A percentile compares a stretch with the other conserved stretches of the same genome.
These are phyloP conservation scores for Cyberlindnera maclurae DNA, from an alignment of 805 yeast genomes.

Conservation along the genomic window DNA sequence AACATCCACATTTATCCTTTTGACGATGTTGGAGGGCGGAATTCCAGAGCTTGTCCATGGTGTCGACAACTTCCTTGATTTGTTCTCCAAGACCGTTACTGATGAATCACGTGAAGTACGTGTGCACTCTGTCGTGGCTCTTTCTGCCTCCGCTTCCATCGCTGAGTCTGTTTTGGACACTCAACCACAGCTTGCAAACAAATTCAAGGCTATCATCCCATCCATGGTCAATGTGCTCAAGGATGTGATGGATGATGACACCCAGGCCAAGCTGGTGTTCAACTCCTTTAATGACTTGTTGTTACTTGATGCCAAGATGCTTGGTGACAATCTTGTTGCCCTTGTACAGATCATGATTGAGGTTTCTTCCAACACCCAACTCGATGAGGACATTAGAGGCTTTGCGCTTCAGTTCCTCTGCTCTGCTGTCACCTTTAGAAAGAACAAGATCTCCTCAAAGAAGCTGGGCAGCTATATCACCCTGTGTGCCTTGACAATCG, in stretches of 20 bases:
- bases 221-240: slow-evolving; percentile 74
- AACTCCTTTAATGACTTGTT: slow-evolving; percentile 78
- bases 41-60: slow-evolving; percentile 52
- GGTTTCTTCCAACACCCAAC: slow-evolving; percentile 54
- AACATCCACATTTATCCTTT: slow-evolving; percentile 74
- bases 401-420: slow-evolving; percentile 81
- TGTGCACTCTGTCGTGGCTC: slow-evolving; percentile 73
- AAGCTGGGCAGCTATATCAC: slow-evolving; percentile 82
- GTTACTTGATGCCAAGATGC: slow-evolving; percentile 65
- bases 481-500: slow-evolving; percentile 63
- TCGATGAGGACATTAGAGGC: slow-evolving; percentile 77
- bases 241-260: slow-evolving; percentile 71
- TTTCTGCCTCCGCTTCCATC: slow-evolving; percentile 58
- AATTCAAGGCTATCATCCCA: slow-evolving; percentile 66
- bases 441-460: slow-evolving; percentile 68
- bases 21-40: slow-evolving; percentile 67
- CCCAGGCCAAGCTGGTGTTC: slow-evolving; percentile 66
- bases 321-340: slow-evolving; percentile 66
- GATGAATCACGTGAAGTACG: slow-evolving; percentile 61
- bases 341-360: slow-evolving; percentile 70
- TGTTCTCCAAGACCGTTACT: slow-evolving; percentile 62
- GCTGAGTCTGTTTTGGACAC: slow-evolving; percentile 53
- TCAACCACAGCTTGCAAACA: slow-evolving; percentile 38
- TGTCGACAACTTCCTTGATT: slow-evolving; percentile 58
- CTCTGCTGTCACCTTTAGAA: slow-evolving; percentile 72